Evolutionary conservation across 2,329 filamentous ascomycete genomes (phyloP).

Genomic region (Fusarium mexicanum): DNA sequence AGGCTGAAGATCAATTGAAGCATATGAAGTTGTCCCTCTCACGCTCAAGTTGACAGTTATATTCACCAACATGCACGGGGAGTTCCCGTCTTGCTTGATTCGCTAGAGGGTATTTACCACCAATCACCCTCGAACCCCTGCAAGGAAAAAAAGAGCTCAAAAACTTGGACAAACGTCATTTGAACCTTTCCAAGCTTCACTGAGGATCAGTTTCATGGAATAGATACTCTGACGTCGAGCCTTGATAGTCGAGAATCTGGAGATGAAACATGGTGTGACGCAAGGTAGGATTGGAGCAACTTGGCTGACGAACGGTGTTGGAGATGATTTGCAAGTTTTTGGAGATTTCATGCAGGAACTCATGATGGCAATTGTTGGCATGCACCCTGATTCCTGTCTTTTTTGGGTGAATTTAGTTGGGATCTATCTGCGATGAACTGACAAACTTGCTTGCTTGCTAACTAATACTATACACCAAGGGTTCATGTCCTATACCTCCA

Average conservation of each 20-base stretch:
- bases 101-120: background rate
- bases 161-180: conserved; percentile 18
- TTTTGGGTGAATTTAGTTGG: too few species aligned
- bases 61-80: background rate
- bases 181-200: background rate
- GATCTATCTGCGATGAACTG: background rate
- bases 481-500: background rate
- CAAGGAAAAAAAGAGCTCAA: background rate
- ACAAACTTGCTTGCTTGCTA: background rate
- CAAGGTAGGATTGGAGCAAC: background rate
- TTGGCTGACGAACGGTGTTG: background rate
- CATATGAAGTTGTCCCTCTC: conserved; percentile 7
- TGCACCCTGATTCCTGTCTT: background rate
- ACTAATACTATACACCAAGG: background rate
- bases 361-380: background rate
- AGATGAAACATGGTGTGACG: conserved; percentile 14
- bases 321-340: background rate
- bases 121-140: conserved; percentile 7
- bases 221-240: background rate
- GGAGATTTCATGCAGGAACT: background rate
- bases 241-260: background rate
- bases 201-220: background rate
- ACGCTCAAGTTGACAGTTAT: background rate
- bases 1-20: background rate
- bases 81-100: conserved; percentile 1